These are phyloP conservation scores for Annulohypoxylon truncatum DNA, from an alignment of 2,329 filamentous ascomycete species.

Conservation along the genomic window DNA sequence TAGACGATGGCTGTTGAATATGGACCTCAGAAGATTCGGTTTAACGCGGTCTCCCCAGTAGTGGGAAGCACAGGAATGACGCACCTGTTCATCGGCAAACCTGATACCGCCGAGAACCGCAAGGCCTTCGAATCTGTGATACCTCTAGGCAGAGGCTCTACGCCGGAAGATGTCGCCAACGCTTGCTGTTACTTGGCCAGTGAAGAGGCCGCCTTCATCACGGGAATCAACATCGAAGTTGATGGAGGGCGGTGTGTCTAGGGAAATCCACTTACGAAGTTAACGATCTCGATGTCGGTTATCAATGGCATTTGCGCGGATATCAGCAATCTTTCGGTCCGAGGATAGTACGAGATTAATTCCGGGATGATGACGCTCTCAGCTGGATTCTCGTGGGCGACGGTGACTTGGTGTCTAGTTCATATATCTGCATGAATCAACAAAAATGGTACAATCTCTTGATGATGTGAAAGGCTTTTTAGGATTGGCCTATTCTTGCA, in stretches of 20 bases:
- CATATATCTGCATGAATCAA: constrained; percentile 23
- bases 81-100: constrained; percentile 67
- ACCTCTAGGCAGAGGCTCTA: constrained; percentile 65
- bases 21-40: constrained; percentile 76
- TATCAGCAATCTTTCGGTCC: constrained; percentile 12
- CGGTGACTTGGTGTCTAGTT: constrained; percentile 13
- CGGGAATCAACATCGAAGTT: constrained; percentile 76
- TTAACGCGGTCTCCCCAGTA: constrained; percentile 78
- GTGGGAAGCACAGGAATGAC: constrained; percentile 74
- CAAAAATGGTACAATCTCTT: constrained; percentile 20
- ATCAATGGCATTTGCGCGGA: constrained; percentile 1
- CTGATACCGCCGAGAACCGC: constrained; percentile 71
- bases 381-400: background rate
- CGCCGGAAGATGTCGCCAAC: constrained; percentile 76
- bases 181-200: constrained; percentile 77
- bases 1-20: constrained; percentile 75
- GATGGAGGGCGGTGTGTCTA: constrained; percentile 50
- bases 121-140: constrained; percentile 65
- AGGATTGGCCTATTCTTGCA: constrained; percentile 8
- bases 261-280: constrained; percentile 6
- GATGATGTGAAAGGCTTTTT: background rate
- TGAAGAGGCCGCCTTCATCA: constrained; percentile 78
- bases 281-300: background rate
- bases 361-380: background rate
- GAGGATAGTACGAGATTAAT: constrained; percentile 9